Conservation (phyloP, 2,329 filamentous ascomycete genomes). For the Diaporthe sp. region DNA sequence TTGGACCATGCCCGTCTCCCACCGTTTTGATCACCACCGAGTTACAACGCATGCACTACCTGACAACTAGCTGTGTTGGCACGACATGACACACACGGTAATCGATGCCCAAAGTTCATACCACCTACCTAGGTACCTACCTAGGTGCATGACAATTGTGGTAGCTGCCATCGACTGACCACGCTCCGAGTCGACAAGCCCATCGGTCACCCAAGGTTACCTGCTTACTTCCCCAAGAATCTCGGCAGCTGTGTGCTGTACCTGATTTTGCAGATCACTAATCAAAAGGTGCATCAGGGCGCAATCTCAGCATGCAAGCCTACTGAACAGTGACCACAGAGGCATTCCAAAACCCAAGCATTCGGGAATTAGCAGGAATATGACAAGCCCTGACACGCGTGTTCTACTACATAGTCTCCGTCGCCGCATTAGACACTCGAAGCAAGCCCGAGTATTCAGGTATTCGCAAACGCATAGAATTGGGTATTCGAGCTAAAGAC, state of each 20-base stretch:
- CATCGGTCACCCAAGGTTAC: background rate
- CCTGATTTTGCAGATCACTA: background rate
- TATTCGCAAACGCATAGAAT: background rate
- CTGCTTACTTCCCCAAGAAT: background rate
- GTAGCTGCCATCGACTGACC: background rate
- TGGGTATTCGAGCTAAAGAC: slow-evolving; percentile 26
- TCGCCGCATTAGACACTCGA: background rate
- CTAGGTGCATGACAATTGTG: no score
- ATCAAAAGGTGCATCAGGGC: background rate
- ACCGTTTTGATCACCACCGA: background rate
- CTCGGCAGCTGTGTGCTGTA: background rate
- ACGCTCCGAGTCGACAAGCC: background rate
- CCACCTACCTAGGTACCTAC: background rate
- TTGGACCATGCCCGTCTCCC: background rate
- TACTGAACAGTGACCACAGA: background rate
- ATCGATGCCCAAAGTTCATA: background rate
- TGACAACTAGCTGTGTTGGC: background rate
- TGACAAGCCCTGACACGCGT: background rate
- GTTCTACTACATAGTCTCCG: background rate
- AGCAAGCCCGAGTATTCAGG: no score
- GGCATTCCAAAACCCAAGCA: background rate
- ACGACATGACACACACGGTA: background rate
- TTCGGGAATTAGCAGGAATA: background rate
- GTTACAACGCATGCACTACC: background rate
- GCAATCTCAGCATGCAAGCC: background rate